Percentiles rank a stretch among this genome's conserved stretches.
phyloP scores from a whole-genome alignment of 495 filamentous ascomycete genomes.

The Aspergillus carlsbadensis region DNA sequence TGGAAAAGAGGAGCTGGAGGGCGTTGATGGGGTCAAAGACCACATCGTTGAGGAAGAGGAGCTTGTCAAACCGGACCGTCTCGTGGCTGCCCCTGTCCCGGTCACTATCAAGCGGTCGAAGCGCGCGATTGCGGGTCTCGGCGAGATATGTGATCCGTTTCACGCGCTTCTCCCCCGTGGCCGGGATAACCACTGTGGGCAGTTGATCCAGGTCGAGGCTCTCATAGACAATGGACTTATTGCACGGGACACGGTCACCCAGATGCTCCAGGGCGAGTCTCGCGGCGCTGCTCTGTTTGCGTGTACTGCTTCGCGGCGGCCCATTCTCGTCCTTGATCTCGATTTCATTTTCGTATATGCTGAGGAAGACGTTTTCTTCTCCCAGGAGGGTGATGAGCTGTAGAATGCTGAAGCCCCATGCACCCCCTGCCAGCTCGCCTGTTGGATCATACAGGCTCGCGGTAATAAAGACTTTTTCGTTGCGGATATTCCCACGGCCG shows the following conservation, averaged over 20 bases:
- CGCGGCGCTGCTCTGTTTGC: slow-evolving; percentile 33
- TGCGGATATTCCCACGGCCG: slow-evolving; percentile 7
- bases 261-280: slow-evolving; percentile 40
- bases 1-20: slow-evolving; percentile 71
- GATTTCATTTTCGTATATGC: slow-evolving; percentile 69
- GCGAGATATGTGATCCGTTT: slow-evolving; percentile 75
- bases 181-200: slow-evolving; percentile 57
- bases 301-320: background rate
- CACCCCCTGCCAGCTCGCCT: background rate
- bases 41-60: slow-evolving; percentile 77
- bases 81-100: slow-evolving; percentile 22
- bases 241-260: slow-evolving; percentile 43
- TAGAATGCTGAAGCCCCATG: slow-evolving; percentile 33
- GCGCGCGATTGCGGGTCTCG: slow-evolving; percentile 70
- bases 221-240: slow-evolving; percentile 52
- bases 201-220: slow-evolving; percentile 52
- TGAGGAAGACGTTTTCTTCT: slow-evolving; percentile 47
- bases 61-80: slow-evolving; percentile 52
- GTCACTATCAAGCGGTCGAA: slow-evolving; percentile 56
- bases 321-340: slow-evolving; percentile 41
- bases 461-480: slow-evolving; percentile 11
- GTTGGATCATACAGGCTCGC: slow-evolving; percentile 6
- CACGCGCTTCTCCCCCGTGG: slow-evolving; percentile 52
- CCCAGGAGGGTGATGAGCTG: slow-evolving; percentile 62
- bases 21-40: slow-evolving; percentile 70